Base-by-base conservation (phyloP, 768 basidiomycete genomes). In the Hydnum rufescens region DNA sequence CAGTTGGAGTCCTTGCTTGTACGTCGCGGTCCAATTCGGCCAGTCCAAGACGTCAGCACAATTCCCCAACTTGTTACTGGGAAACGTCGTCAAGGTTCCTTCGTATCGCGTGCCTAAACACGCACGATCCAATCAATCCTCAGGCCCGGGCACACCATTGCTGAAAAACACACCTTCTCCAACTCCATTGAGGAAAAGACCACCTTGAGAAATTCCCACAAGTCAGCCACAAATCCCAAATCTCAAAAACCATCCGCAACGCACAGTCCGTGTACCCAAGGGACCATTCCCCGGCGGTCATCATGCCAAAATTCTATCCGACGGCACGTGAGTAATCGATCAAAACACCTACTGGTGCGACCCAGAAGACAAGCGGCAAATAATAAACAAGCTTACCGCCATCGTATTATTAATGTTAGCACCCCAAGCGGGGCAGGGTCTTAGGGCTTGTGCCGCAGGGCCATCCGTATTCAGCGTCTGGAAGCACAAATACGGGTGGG, bases 251-350 rank as follows among this genome's bases (percentile, higher is more conserved):
- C 8, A 19, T 25, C 26, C n/a, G 4, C 3, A 28, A 54, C 42
- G 4, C 18, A 52, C 49, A 55, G 29, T 51, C 54, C 13, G 31
- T 51, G 46, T 63, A 61, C 2, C 76, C 79, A 2, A 70, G 70
- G 51, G 80, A 75, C 64, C 80, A 88, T 64, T 92, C 88, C 42
- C 84, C 88, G 0, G 76, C 77, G 25, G 80, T 61, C 13, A 77
- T 77, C 36, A 88, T 64, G 5, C 88, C 88, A 58, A 86, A 84
- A 4, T 65, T 62, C 22, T 54, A 54, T 59, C 19, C 8, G 34
- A 39, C n/a, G n/a, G n/a, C n/a, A n/a, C n/a, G n/a, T n/a, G n/a
- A n/a, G n/a, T n/a, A n/a, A n/a, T n/a, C n/a, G n/a, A n/a, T n/a
- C n/a, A 39, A 39, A 64, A 61, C 73, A 61, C 71, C 73, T 52